Conservation (phyloP, 805 yeast species). For the Lachancea waltii region DNA sequence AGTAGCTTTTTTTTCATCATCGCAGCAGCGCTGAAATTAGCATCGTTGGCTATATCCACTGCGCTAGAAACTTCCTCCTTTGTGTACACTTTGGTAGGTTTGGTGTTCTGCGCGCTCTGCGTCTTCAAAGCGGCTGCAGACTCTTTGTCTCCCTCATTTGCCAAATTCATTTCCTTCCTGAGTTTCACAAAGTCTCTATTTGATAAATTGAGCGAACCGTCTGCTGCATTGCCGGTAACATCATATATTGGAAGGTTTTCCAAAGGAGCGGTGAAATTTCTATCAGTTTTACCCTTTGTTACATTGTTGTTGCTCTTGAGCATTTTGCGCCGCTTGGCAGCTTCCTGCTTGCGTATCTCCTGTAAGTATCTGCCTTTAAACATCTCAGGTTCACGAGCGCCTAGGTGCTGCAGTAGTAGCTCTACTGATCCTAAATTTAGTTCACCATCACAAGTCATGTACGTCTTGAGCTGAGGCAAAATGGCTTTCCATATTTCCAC, state of each 20-base stretch:
- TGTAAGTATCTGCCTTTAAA: slow-evolving; percentile 62
- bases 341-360: slow-evolving; percentile 64
- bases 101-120: slow-evolving; percentile 30
- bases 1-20: slow-evolving; percentile 35
- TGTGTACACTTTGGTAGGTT: slow-evolving; percentile 22
- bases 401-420: slow-evolving; percentile 54
- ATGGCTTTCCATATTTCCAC: slow-evolving; percentile 77
- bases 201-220: slow-evolving; percentile 56
- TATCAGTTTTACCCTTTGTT: slow-evolving; percentile 61
- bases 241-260: slow-evolving; percentile 72
- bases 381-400: slow-evolving; percentile 70
- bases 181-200: slow-evolving; percentile 67
- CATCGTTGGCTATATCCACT: slow-evolving; percentile 33
- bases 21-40: slow-evolving; percentile 42
- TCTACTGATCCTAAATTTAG: slow-evolving; percentile 75
- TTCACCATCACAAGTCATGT: slow-evolving; percentile 84
- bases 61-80: slow-evolving; percentile 28
- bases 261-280: slow-evolving; percentile 64
- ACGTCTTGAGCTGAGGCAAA: slow-evolving; percentile 62
- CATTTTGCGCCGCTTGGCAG: slow-evolving; percentile 51
- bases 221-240: slow-evolving; percentile 65
- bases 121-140: slow-evolving; percentile 58
- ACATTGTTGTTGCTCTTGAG: slow-evolving; percentile 43
- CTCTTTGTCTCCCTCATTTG: slow-evolving; percentile 61
- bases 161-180: slow-evolving; percentile 55